Percentiles rank a stretch among this genome's conserved stretches.
Conservation (phyloP, 495 filamentous ascomycete genomes). For the Tetracladium marchalianum region DNA sequence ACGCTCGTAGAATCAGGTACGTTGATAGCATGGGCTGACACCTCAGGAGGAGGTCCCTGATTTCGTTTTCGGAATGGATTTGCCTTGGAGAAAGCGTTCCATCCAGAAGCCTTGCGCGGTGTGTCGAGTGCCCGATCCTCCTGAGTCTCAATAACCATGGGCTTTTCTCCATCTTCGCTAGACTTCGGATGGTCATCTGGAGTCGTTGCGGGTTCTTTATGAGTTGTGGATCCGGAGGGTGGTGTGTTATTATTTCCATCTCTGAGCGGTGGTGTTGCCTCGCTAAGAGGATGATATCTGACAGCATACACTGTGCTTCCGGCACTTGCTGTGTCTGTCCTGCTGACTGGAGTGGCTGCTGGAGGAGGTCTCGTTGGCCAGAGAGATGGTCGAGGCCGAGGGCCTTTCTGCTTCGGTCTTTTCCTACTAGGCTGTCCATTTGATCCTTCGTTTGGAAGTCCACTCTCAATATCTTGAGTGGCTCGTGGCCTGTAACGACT, state of each 20-base stretch:
- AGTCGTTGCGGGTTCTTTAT: conserved; percentile 3
- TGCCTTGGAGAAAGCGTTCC: conserved; percentile 11
- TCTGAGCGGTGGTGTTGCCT: conserved; percentile 47
- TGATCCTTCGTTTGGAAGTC: conserved; percentile 6
- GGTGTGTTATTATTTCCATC: neutral
- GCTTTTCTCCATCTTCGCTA: conserved; percentile 24
- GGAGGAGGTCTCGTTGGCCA: conserved; percentile 20
- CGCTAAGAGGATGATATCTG: conserved; percentile 67
- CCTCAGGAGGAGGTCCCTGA: conserved; percentile 20
- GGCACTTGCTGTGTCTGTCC: conserved; percentile 37
- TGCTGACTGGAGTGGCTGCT: conserved; percentile 18
- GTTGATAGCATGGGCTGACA: conserved; percentile 8
- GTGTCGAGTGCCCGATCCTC: neutral
- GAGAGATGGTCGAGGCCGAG: conserved; percentile 9
- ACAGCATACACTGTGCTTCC: conserved; percentile 81
- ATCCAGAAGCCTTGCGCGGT: conserved; percentile 3
- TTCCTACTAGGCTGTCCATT: neutral
- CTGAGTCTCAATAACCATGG: conserved; percentile 1
- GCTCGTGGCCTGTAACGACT: conserved; percentile 29
- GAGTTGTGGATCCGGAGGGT: neutral
- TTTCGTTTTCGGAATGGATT: conserved; percentile 24
- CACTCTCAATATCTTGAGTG: conserved; percentile 15
- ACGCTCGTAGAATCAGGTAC: conserved; percentile 15
- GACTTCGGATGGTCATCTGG: neutral
- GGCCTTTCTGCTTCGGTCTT: neutral